phyloP scores from a whole-genome alignment of 495 filamentous ascomycete species.

The Penicillium waksmanii region DNA sequence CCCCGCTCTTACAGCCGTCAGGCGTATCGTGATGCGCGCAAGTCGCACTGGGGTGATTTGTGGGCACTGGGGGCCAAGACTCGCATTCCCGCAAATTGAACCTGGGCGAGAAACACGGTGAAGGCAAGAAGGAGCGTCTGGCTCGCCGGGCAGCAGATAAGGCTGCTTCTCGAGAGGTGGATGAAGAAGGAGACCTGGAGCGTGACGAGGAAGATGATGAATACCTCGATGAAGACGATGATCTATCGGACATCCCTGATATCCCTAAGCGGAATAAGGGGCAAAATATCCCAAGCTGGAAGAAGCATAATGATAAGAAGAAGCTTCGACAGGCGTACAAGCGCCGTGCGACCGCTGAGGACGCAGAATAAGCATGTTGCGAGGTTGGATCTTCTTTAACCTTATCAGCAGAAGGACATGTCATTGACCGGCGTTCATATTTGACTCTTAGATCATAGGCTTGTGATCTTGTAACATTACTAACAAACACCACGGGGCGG shows the following conservation, averaged over 20 bases:
- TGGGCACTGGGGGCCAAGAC: conserved; percentile 97
- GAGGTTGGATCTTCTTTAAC: background rate
- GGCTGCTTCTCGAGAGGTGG: conserved; percentile 29
- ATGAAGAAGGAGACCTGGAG: conserved; percentile 18
- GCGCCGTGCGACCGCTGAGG: conserved; percentile 39
- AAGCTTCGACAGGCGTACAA: conserved; percentile 42
- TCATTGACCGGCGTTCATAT: conserved; percentile 20
- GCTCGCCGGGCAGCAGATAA: conserved; percentile 40
- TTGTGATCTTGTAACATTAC: background rate
- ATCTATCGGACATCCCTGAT: conserved; percentile 23
- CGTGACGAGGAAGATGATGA: conserved; percentile 32
- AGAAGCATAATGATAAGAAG: conserved; percentile 50
- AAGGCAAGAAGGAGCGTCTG: conserved; percentile 53
- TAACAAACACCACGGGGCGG: background rate
- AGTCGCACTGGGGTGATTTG: conserved; percentile 87
- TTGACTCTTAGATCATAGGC: background rate
- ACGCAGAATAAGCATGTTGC: conserved; percentile 13
- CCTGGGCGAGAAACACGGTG: conserved; percentile 62
- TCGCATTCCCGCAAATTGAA: conserved; percentile 62
- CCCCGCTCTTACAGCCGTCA: conserved; percentile 77
- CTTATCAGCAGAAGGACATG: background rate
- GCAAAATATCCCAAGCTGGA: conserved; percentile 49
- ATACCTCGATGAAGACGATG: conserved; percentile 20
- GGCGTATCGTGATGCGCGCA: conserved; percentile 89
- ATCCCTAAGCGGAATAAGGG: conserved; percentile 41